Evolutionary conservation across 768 basidiomycete species (phyloP).

Genomic region (Naganishia friedmannii): DNA sequence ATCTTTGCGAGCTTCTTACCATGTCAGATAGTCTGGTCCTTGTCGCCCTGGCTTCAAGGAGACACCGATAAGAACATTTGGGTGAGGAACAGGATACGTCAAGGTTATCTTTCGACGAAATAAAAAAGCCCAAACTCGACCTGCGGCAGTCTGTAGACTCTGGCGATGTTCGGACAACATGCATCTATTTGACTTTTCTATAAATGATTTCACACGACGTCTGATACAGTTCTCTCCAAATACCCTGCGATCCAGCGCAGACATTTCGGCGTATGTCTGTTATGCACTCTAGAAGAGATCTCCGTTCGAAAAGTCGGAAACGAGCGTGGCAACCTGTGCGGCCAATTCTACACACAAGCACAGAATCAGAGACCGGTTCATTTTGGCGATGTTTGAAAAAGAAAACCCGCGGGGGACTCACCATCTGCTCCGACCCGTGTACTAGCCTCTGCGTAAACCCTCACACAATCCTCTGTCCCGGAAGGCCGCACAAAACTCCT

Average conservation of each 20-base stretch:
- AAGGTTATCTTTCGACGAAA: no score
- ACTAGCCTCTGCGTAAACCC: constrained; percentile 92
- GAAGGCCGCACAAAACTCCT: constrained; percentile 92
- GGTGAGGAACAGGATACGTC: no score
- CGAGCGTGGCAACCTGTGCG: constrained; percentile 21
- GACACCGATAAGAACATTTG: no score
- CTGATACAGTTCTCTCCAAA: neutral
- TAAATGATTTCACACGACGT: neutral
- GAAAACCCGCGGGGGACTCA: no score
- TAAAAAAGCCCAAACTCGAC: no score
- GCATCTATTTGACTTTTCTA: neutral
- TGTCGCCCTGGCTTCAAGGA: no score
- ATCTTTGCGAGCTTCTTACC: no score
- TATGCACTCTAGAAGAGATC: constrained; percentile 6
- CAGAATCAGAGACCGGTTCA: neutral
- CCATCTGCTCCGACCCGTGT: constrained; percentile 74
- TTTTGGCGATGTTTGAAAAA: neutral
- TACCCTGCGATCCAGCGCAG: neutral
- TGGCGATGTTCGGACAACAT: neutral
- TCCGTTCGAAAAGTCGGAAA: constrained; percentile 29
- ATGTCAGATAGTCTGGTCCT: no score
- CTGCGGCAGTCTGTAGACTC: no score
- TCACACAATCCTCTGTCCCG: constrained; percentile 96
- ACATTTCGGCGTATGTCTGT: neutral
- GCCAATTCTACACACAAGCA: constrained; percentile 11